Evolutionary conservation across 257 asterid species (phyloP).

Genomic region (Cruciata laevipes): DNA sequence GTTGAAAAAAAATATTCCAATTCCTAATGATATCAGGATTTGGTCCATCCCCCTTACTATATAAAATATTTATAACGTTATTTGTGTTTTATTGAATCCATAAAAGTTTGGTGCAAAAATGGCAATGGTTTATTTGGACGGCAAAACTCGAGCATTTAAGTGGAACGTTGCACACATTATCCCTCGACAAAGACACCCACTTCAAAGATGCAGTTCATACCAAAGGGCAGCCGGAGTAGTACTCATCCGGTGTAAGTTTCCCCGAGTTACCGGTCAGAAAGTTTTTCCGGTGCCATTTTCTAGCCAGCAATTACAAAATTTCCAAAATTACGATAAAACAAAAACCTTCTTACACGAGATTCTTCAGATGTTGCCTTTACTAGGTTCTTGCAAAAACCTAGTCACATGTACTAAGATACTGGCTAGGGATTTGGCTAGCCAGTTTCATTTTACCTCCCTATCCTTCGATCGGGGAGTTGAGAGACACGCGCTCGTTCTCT

Average conservation of each 20-base stretch:
- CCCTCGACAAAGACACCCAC: not conserved
- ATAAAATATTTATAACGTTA: not conserved
- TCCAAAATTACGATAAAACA: not conserved
- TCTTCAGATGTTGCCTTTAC: not conserved
- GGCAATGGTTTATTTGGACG: not conserved
- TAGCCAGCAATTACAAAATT: not conserved
- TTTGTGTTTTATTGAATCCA: not conserved
- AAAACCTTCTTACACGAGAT: not conserved
- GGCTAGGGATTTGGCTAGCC: not conserved
- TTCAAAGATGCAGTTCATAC: not conserved
- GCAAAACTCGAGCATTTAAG: not conserved
- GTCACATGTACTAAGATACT: not conserved
- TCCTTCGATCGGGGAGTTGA: not conserved
- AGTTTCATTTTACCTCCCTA: not conserved
- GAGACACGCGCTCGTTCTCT: not conserved
- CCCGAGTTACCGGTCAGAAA: not conserved
- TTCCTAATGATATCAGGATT: not conserved
- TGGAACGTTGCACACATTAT: not conserved
- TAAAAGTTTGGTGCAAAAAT: not conserved
- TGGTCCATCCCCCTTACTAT: not conserved
- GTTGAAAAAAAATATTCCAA: too few relatives aligned
- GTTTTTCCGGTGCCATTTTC: not conserved
- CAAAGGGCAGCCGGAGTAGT: not conserved
- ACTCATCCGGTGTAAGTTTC: not conserved
- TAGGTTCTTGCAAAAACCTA: not conserved